A percentile compares a stretch with the other conserved stretches of the same genome.
phyloP scores from a whole-genome alignment of 1,139 yeast genomes.

The Pichia cactophila region DNA sequence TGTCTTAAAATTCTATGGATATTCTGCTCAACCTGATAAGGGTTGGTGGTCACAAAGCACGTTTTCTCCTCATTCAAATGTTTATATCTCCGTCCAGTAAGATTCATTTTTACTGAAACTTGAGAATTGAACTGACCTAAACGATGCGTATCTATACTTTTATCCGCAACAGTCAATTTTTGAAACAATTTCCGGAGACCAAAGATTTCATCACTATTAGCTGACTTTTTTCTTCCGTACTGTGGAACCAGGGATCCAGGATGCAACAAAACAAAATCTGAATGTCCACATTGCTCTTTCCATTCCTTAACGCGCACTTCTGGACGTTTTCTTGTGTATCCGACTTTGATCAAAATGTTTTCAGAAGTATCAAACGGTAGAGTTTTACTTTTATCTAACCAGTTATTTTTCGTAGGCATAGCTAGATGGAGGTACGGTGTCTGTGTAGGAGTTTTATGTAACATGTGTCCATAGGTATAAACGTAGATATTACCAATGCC shows the following conservation, averaged over 20 bases:
- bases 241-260: constrained; percentile 26
- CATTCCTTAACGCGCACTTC: constrained; percentile 42
- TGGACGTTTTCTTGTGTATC: constrained; percentile 46
- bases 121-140: too few species aligned
- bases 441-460: constrained; percentile 26
- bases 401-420: constrained; percentile 13
- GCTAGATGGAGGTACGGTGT: constrained; percentile 28
- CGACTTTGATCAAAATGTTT: constrained; percentile 44
- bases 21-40: constrained; percentile 34
- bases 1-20: constrained; percentile 41
- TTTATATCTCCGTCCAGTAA: constrained; percentile 3
- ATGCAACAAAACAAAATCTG: constrained; percentile 30
- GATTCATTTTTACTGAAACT: too few species aligned
- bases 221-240: constrained; percentile 7
- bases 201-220: constrained; percentile 3
- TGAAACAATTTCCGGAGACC: constrained; percentile 13
- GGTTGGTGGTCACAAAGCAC: constrained; percentile 32
- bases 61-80: constrained; percentile 17
- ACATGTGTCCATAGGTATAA: constrained; percentile 41
- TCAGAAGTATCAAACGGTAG: constrained; percentile 33
- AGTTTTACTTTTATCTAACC: constrained; percentile 29
- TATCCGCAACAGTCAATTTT: constrained; percentile 2
- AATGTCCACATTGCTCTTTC: constrained; percentile 46
- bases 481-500: constrained; percentile 44
- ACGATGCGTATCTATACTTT: background rate